phyloP scores from a whole-genome alignment of 2,329 filamentous ascomycete genomes.

The Ophiostoma australiae region DNA sequence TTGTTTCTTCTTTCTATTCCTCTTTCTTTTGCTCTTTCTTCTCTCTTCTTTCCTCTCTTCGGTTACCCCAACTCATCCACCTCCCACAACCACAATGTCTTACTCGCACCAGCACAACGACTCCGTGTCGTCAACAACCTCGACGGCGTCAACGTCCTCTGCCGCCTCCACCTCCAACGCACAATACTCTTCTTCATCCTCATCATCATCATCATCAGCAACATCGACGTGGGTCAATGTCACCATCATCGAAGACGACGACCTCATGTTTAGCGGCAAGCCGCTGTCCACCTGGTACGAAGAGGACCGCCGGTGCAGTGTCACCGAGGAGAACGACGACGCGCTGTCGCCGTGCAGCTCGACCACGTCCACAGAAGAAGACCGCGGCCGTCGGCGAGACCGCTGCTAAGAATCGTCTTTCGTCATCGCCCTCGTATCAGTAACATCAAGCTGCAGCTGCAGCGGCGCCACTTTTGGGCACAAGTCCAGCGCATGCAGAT shows the following conservation, averaged over 20 bases:
- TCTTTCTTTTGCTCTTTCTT: background rate
- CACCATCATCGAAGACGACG: constrained; percentile 57
- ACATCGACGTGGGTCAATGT: constrained; percentile 45
- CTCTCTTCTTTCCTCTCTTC: background rate
- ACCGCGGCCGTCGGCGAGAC: constrained; percentile 40
- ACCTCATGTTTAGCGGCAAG: constrained; percentile 58
- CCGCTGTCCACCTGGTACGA: constrained; percentile 56
- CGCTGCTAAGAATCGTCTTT: background rate
- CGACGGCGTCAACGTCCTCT: background rate
- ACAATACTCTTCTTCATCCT: background rate
- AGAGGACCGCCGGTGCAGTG: constrained; percentile 48
- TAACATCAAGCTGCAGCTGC: too few relatives aligned
- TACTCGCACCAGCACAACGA: constrained; percentile 14
- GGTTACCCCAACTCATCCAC: background rate
- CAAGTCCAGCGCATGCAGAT: background rate
- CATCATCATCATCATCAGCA: background rate
- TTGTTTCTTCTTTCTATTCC: background rate
- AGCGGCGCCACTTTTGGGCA: background rate
- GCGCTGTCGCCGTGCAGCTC: constrained; percentile 25
- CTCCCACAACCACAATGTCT: background rate
- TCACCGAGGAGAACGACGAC: constrained; percentile 17
- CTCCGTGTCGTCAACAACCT: constrained; percentile 11
- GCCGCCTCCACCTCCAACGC: background rate
- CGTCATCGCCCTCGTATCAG: too few relatives aligned
- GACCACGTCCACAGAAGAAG: constrained; percentile 27